Evolutionary conservation across 1,284 basidiomycete species (phyloP), one percentile per base, ranked within the genome.

Genomic region (Cryptococcus hybrid): DNA sequence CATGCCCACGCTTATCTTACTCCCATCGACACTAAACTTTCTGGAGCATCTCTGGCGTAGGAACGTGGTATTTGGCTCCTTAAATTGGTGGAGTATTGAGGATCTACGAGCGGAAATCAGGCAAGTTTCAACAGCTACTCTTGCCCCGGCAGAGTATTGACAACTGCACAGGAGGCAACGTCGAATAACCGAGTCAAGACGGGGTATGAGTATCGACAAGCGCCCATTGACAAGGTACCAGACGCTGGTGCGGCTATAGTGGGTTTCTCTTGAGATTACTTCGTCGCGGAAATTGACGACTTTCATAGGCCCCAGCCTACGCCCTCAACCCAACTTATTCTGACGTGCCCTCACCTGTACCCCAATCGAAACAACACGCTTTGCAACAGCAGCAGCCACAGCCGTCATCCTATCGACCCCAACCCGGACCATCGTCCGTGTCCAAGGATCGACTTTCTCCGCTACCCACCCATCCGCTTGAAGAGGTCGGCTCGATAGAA

Each of bases 101-200:
- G 77, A 78, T 62, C 62, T 78, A 37, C 64, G 73, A 11, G 77
- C 77, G 9, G 77, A 78, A 63, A 78, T 78, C 44, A 62, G 74
- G 74, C 70, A 24, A 30, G 66, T 62, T 5, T 4, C 30, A 30
- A 30, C 30, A 30, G 4, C 30, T 30, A 30, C 15, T 12, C 5
- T 5, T 5, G 54, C 13, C 9, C 7, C 7, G 43, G 7, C 7
- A 24, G 7, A 24, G 30, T 30, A 30, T 30, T 13, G 40, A 57
- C 48, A 45, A 57, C 37, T 8, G 12, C 18, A 15, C 43, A 76
- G 76, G 76, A 78, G 58, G 66, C 63, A 42, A 68, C 72, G 9
- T 73, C 70, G 36, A 78, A 77, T 51, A 75, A 75, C 58, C 63
- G 77, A 4, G 64, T 77, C 59, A 78, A 78, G 55, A 70, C 69